Conservation (phyloP, 805 yeast species). For the Yamadazyma olivae region DNA sequence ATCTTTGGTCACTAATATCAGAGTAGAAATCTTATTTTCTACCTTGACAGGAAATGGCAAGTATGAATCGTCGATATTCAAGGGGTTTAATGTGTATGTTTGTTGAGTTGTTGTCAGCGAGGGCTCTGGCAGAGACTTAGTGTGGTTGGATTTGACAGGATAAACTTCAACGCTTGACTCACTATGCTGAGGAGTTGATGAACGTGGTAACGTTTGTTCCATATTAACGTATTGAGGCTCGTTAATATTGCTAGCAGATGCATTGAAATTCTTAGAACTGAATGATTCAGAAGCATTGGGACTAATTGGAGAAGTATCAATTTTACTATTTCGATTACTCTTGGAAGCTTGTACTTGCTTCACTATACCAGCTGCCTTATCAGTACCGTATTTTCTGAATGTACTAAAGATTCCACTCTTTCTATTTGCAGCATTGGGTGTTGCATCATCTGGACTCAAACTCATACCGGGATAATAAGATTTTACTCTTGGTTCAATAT, state of each 20-base stretch:
- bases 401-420: constrained; percentile 39
- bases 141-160: background rate
- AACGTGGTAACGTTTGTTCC: constrained; percentile 8
- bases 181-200: constrained; percentile 2
- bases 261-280: constrained; percentile 3
- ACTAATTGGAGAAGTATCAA: constrained; percentile 14
- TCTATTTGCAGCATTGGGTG: constrained; percentile 5
- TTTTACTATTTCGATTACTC: constrained; percentile 9
- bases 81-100: background rate
- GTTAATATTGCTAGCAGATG: background rate
- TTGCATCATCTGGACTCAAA: constrained; percentile 13
- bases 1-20: constrained; percentile 63
- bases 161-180: background rate
- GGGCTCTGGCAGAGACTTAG: background rate
- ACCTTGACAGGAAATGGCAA: constrained; percentile 18
- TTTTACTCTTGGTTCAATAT: constrained; percentile 8
- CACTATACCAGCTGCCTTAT: constrained; percentile 35
- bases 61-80: constrained; percentile 8
- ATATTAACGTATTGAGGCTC: constrained; percentile 11
- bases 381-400: constrained; percentile 38
- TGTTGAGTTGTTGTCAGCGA: too few species aligned
- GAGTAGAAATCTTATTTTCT: constrained; percentile 10
- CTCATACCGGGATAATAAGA: constrained; percentile 16
- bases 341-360: constrained; percentile 22
- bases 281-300: constrained; percentile 9